Conservation (phyloP, 495 filamentous ascomycete species). For the Immersiella caudata region DNA sequence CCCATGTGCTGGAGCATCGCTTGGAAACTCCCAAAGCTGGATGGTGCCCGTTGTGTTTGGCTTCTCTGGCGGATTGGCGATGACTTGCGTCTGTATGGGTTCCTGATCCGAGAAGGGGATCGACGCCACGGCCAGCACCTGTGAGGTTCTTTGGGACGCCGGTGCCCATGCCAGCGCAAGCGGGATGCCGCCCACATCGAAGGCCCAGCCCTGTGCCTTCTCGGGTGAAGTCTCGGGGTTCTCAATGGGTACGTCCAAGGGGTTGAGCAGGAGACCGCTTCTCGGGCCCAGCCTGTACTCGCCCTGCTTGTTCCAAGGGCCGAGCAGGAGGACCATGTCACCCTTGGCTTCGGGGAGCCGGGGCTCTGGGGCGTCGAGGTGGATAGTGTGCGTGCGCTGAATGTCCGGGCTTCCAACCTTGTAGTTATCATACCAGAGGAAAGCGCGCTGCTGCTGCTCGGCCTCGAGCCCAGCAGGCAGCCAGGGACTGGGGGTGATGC, state of each 20-base stretch:
- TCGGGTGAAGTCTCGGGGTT: constrained; percentile 24
- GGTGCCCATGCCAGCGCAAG: constrained; percentile 51
- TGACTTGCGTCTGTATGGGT: constrained; percentile 21
- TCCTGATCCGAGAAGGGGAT: constrained; percentile 50
- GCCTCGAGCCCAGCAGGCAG: constrained; percentile 38
- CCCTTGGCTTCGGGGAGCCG: neutral
- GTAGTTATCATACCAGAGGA: constrained; percentile 37
- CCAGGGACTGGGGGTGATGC: constrained; percentile 46
- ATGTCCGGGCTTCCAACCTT: constrained; percentile 19
- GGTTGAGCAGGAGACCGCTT: constrained; percentile 32
- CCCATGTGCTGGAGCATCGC: constrained; percentile 20
- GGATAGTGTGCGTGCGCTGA: constrained; percentile 29
- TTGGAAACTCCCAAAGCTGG: constrained; percentile 49
- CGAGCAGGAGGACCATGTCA: neutral
- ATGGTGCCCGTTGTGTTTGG: constrained; percentile 37
- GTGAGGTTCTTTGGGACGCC: constrained; percentile 31
- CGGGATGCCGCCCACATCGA: constrained; percentile 50
- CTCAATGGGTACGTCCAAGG: constrained; percentile 22
- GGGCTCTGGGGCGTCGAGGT: constrained; percentile 16
- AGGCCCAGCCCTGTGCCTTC: constrained; percentile 42
- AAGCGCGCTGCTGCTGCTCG: constrained; percentile 32
- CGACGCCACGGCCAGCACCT: constrained; percentile 50
- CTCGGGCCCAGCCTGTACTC: constrained; percentile 32
- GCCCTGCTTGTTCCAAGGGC: neutral
- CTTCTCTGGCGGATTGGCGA: constrained; percentile 25